Evolutionary conservation across 768 basidiomycete genomes (phyloP).

Genomic region (Calocera cornea): DNA sequence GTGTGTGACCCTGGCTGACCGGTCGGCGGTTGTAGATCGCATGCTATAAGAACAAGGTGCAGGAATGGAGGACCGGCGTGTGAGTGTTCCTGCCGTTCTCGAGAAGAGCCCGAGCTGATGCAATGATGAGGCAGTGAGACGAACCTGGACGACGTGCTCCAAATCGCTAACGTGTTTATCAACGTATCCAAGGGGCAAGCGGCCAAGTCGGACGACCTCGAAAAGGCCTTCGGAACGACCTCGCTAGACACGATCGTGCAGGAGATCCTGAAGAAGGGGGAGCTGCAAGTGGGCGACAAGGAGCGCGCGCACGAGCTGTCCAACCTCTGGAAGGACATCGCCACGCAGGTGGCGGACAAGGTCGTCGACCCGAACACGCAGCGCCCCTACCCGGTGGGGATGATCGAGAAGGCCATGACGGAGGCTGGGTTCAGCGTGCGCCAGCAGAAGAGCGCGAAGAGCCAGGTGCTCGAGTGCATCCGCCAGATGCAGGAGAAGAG

Average conservation of each 20-base stretch:
- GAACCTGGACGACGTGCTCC: conserved; percentile 86
- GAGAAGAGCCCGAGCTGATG: background rate
- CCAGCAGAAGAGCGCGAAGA: conserved; percentile 80
- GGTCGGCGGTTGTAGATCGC: conserved; percentile 64
- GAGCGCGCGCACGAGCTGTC: conserved; percentile 84
- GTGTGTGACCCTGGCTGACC: background rate
- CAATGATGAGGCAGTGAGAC: conserved; percentile 48
- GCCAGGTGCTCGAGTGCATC: conserved; percentile 85
- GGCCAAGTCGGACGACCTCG: conserved; percentile 75
- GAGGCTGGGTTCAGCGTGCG: conserved; percentile 90
- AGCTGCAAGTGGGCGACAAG: conserved; percentile 93
- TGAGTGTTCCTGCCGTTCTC: conserved; percentile 28
- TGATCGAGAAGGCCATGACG: conserved; percentile 96
- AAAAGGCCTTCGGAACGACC: conserved; percentile 78
- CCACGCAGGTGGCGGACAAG: conserved; percentile 87
- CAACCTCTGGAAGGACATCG: conserved; percentile 75
- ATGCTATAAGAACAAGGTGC: conserved; percentile 98
- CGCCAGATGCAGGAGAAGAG: conserved; percentile 67
- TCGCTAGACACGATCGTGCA: conserved; percentile 59
- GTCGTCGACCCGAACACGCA: conserved; percentile 87
- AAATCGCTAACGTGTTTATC: conserved; percentile 88
- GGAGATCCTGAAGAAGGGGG: conserved; percentile 93
- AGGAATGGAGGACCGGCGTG: conserved; percentile 90
- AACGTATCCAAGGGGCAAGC: conserved; percentile 96
- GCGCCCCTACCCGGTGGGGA: conserved; percentile 79